Conservation (phyloP, 2,329 filamentous ascomycete species). For the Pseudogymnoascus sp. region DNA sequence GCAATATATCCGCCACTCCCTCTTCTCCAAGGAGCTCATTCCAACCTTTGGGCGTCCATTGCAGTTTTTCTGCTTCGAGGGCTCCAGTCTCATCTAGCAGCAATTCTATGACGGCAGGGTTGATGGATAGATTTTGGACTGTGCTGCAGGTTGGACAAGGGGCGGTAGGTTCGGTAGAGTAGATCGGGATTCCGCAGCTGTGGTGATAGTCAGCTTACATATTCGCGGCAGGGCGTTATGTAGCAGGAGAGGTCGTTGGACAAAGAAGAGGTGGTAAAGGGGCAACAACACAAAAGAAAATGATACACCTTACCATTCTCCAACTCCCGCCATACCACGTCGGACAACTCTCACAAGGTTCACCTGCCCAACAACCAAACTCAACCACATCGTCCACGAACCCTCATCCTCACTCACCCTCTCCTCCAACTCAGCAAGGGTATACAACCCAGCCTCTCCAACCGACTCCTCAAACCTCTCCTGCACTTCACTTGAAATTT, state of each 20-base stretch:
- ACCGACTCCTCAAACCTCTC: slow-evolving; percentile 31
- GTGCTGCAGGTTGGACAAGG: slow-evolving; percentile 35
- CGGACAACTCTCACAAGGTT: background rate
- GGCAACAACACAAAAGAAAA: background rate
- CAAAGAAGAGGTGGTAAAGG: background rate
- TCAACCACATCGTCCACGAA: background rate
- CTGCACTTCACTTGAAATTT: slow-evolving; percentile 38
- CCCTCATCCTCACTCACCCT: slow-evolving; percentile 18
- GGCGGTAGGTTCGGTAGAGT: slow-evolving; percentile 39
- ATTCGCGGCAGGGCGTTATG: background rate
- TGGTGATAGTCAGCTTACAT: slow-evolving; percentile 6
- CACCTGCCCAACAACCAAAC: background rate
- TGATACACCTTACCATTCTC: slow-evolving; percentile 11
- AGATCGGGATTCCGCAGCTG: slow-evolving; percentile 48
- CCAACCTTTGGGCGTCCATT: slow-evolving; percentile 49
- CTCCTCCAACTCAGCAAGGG: slow-evolving; percentile 37
- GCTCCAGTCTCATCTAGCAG: slow-evolving; percentile 49
- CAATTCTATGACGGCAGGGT: slow-evolving; percentile 35
- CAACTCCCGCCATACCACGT: background rate
- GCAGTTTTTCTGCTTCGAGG: slow-evolving; percentile 43
- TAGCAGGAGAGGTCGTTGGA: background rate
- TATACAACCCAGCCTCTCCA: slow-evolving; percentile 32
- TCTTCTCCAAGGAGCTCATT: slow-evolving; percentile 36
- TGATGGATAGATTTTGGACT: slow-evolving; percentile 29
- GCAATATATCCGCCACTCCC: slow-evolving; percentile 36